Percentiles rank a stretch among this genome's conserved stretches.
Conservation (phyloP, 1,284 basidiomycete species). For the Trichosporon ovoides region DNA sequence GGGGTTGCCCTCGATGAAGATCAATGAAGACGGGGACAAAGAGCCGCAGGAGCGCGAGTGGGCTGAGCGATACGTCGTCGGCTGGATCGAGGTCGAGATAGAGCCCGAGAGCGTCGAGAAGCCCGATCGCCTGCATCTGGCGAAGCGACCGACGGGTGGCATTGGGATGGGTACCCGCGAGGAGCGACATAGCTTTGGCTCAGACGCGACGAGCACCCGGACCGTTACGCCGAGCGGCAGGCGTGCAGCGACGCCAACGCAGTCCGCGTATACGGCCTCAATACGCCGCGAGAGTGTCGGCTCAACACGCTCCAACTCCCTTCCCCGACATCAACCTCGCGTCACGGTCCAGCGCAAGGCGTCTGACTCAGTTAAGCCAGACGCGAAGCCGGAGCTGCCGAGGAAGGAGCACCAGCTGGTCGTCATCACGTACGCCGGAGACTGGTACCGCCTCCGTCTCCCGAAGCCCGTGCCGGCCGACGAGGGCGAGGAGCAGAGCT, state of each 20-base stretch:
- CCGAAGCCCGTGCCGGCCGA: slow-evolving; percentile 47
- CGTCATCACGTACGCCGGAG: slow-evolving; percentile 77
- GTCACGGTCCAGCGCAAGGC: slow-evolving; percentile 2
- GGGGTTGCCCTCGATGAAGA: slow-evolving; percentile 28
- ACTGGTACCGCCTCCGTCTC: slow-evolving; percentile 84
- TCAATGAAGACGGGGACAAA: slow-evolving; percentile 48
- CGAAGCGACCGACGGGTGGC: slow-evolving; percentile 4
- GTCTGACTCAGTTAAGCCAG: not conserved
- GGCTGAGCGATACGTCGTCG: slow-evolving; percentile 77
- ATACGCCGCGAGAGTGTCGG: slow-evolving; percentile 1
- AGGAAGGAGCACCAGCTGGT: slow-evolving; percentile 57
- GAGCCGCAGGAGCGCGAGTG: slow-evolving; percentile 57
- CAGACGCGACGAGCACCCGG: slow-evolving; percentile 25
- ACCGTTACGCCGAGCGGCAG: slow-evolving; percentile 27
- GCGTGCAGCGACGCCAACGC: slow-evolving; percentile 18
- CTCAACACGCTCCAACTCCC: not conserved
- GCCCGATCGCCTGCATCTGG: slow-evolving; percentile 1
- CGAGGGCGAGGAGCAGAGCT: slow-evolving; percentile 12
- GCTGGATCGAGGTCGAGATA: slow-evolving; percentile 66
- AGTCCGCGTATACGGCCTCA: not conserved
- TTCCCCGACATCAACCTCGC: not conserved
- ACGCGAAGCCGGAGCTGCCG: not conserved
- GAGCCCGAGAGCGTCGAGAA: slow-evolving; percentile 41
- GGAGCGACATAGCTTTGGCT: slow-evolving; percentile 25
- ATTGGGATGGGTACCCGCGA: slow-evolving; percentile 25